Conservation (phyloP, 805 yeast species). For the Middelhovenomyces tepae region DNA sequence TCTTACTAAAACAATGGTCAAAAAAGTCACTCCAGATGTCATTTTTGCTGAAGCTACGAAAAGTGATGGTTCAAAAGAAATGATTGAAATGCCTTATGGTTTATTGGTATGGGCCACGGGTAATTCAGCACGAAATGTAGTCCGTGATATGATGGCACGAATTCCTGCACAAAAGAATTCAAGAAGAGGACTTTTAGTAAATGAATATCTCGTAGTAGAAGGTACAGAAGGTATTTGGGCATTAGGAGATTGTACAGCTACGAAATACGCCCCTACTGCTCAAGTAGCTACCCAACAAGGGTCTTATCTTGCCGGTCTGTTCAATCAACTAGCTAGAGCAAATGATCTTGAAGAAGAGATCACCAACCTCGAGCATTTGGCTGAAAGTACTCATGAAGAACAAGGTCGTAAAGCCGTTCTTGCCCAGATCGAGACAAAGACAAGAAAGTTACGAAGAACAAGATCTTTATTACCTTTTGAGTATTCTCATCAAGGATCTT, state of each 20-base stretch:
- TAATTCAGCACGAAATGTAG: slow-evolving; percentile 76
- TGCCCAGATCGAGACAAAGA: slow-evolving; percentile 40
- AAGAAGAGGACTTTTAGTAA: slow-evolving; percentile 81
- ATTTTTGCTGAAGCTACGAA: slow-evolving; percentile 64
- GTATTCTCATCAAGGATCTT: slow-evolving; percentile 84
- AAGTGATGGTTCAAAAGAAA: slow-evolving; percentile 56
- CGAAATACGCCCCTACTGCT: slow-evolving; percentile 91
- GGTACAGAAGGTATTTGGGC: slow-evolving; percentile 83
- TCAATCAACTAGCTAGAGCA: slow-evolving; percentile 42
- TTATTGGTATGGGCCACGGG: slow-evolving; percentile 97
- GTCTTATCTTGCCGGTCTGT: slow-evolving; percentile 62
- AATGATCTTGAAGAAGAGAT: slow-evolving; percentile 30
- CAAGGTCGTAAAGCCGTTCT: slow-evolving; percentile 31
- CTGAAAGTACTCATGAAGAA: slow-evolving; percentile 17
- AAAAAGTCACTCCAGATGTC: slow-evolving; percentile 62
- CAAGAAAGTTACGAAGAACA: slow-evolving; percentile 29
- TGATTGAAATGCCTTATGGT: slow-evolving; percentile 74
- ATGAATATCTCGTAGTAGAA: slow-evolving; percentile 71
- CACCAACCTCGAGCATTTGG: slow-evolving; percentile 29
- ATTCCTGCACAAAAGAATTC: slow-evolving; percentile 69
- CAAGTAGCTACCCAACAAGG: slow-evolving; percentile 97
- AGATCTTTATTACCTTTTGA: slow-evolving; percentile 45
- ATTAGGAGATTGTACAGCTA: slow-evolving; percentile 86
- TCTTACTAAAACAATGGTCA: slow-evolving; percentile 79
- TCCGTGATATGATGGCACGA: slow-evolving; percentile 54